These are phyloP conservation scores for Neurospora sp. DNA, from an alignment of 495 filamentous ascomycete species.

Conservation along the genomic window DNA sequence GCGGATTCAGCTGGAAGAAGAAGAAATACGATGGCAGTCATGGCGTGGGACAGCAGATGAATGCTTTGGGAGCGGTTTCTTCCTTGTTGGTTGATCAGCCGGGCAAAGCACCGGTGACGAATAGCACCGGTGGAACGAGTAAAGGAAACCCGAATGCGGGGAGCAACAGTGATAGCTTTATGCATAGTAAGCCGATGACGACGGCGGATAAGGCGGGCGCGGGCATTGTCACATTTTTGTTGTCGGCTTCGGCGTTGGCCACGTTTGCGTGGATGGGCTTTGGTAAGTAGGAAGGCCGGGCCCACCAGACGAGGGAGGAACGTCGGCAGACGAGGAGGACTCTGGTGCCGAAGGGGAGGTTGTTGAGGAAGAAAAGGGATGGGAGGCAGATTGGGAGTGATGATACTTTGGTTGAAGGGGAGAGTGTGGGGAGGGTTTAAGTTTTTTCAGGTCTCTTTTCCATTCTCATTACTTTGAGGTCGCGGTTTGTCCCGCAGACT, in stretches of 20 bases:
- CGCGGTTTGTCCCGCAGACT: background rate
- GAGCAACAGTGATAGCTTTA: constrained; percentile 14
- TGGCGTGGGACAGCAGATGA: constrained; percentile 62
- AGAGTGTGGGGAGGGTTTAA: background rate
- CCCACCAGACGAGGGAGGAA: background rate
- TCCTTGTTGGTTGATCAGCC: constrained; percentile 34
- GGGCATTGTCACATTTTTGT: constrained; percentile 47
- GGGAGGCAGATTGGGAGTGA: background rate
- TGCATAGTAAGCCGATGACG: constrained; percentile 29
- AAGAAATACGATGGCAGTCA: constrained; percentile 46
- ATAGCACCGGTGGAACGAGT: constrained; percentile 53
- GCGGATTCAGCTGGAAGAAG: constrained; percentile 60
- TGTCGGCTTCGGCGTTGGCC: constrained; percentile 27
- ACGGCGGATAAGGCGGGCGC: constrained; percentile 57
- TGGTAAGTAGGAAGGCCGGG: constrained; percentile 9
- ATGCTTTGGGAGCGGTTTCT: constrained; percentile 54
- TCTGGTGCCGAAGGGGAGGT: background rate
- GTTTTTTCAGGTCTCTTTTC: background rate
- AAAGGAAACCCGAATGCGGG: constrained; percentile 54
- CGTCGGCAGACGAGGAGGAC: background rate
- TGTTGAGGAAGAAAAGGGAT: background rate
- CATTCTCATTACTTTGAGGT: background rate
- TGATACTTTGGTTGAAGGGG: background rate
- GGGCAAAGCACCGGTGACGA: constrained; percentile 41
- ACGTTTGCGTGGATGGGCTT: constrained; percentile 40